A percentile compares a stretch with the other conserved stretches of the same genome.
Evolutionary conservation across 345 rosid genomes (phyloP).

Genomic region (Hibiscus tridactylites): DNA sequence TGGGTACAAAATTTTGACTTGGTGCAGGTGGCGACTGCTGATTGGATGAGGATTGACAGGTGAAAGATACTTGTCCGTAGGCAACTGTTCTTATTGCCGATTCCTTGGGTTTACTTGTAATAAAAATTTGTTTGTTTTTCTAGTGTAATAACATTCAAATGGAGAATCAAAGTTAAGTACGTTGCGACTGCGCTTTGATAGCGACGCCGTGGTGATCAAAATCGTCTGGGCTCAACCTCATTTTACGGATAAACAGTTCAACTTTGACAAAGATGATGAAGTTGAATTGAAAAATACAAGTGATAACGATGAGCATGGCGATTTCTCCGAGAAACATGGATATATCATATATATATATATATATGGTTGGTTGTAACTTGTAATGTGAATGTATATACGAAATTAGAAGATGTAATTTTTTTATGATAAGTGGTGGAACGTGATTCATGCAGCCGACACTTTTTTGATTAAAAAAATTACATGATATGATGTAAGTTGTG

Average conservation of each 20-base stretch:
- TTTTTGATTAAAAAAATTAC: neutral
- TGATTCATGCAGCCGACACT: constrained; percentile 29
- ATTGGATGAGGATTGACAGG: constrained; percentile 23
- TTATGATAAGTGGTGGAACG: constrained; percentile 13
- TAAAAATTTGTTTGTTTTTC: neutral
- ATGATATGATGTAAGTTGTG: neutral
- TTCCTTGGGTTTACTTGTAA: neutral
- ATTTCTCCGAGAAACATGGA: neutral
- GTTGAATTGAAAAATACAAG: neutral
- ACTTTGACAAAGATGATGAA: neutral
- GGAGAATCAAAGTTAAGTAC: constrained; percentile 25
- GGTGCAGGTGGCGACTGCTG: constrained; percentile 2
- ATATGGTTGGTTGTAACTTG: neutral
- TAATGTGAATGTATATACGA: neutral
- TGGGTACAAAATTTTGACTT: constrained; percentile 8
- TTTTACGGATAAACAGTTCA: too few relatives aligned
- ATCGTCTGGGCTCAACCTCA: neutral
- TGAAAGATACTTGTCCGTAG: constrained; percentile 19
- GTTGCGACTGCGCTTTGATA: constrained; percentile 11
- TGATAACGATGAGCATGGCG: too few relatives aligned
- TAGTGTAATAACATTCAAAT: neutral
- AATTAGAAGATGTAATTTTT: neutral
- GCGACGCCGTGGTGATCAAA: constrained; percentile 7
- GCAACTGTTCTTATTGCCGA: constrained; percentile 19
- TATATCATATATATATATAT: neutral